Evolutionary conservation across 305 asterid genomes (phyloP).

Genomic region (Solanum aculeatissimum): DNA sequence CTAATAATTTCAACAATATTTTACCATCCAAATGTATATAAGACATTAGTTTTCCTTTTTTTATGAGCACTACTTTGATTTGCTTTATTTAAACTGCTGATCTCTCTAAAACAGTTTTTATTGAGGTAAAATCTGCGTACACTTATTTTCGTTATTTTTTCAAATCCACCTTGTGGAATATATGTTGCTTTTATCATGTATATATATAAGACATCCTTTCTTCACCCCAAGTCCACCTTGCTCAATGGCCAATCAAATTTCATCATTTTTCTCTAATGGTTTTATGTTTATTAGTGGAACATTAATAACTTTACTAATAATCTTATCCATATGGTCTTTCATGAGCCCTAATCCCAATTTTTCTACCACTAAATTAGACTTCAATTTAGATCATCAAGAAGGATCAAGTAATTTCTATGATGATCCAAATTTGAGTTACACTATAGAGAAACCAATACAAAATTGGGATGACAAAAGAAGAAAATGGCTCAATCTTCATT

Average conservation of each 20-base stretch:
- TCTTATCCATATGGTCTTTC: not conserved
- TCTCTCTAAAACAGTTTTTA: too few relatives aligned
- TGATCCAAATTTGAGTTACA: slow-evolving; percentile 53
- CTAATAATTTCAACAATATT: not conserved
- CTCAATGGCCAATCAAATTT: not conserved
- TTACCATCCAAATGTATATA: not conserved
- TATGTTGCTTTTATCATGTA: too few relatives aligned
- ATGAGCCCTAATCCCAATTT: not conserved
- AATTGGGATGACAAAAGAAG: slow-evolving; percentile 64
- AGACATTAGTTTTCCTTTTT: not conserved
- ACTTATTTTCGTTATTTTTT: too few relatives aligned
- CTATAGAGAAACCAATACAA: slow-evolving; percentile 24
- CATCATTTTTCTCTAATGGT: not conserved
- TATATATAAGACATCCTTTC: not conserved
- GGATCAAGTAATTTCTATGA: slow-evolving; percentile 50
- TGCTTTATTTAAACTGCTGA: too few relatives aligned
- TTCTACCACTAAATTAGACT: not conserved
- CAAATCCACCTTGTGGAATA: too few relatives aligned
- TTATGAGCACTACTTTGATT: too few relatives aligned
- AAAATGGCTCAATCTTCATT: slow-evolving; percentile 59
- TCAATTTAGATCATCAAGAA: slow-evolving; percentile 38
- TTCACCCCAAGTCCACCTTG: not conserved
- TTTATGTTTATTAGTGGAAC: not conserved
- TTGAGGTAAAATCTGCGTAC: rapidly evolving
- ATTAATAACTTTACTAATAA: not conserved